Evolutionary conservation across 116 monocot species (phyloP), one percentile per base, ranked within the genome.

Genomic region (Dioscorea cayenensis): DNA sequence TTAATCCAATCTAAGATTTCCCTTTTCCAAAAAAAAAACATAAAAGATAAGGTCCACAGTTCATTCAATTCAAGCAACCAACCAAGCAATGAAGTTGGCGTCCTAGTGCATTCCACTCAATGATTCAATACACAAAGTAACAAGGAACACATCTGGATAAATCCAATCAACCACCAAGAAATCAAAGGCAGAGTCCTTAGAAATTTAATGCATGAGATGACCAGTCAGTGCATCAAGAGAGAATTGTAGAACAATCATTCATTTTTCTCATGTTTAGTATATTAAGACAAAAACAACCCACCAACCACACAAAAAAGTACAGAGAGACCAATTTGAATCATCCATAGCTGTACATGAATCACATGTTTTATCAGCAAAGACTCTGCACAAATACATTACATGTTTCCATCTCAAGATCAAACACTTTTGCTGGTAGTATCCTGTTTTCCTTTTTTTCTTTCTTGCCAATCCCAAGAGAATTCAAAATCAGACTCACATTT

Each of bases 331-430:
- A 32, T 65, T 32, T 62, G 17, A 35, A 65, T 65, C 2, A 65
- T 65, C 65, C 65, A 65, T 3, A 23, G 65, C 65, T 65, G 65
- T 65, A 65, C 65, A 65, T 28, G 29, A 28, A 65, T 32, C 16
- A 62, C 65, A 65, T 65, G 65, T 65, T 18, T 43, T 35, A 28
- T 23, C 28, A 65, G 65, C 65, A 65, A 23, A 11, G 29, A 11
- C 22, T 13, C n/a, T n/a, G 25, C 32, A 43, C 43, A 65, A 6
- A 32, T 32, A 65, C 65, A 65, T 9, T 14, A 35, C 35, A 32
- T 65, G 3, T 4, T 28, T 35, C 25, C 35, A 23, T 10, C 65
- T 65, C 32, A 28, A 5, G 28, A 29, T 29, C 18, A 5, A 65
- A 65, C 22, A 65, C 3, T 29, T 1, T 1, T 29, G 3, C 3